Conservation (phyloP, 2,329 filamentous ascomycete genomes). For the Septoria petroselini region DNA sequence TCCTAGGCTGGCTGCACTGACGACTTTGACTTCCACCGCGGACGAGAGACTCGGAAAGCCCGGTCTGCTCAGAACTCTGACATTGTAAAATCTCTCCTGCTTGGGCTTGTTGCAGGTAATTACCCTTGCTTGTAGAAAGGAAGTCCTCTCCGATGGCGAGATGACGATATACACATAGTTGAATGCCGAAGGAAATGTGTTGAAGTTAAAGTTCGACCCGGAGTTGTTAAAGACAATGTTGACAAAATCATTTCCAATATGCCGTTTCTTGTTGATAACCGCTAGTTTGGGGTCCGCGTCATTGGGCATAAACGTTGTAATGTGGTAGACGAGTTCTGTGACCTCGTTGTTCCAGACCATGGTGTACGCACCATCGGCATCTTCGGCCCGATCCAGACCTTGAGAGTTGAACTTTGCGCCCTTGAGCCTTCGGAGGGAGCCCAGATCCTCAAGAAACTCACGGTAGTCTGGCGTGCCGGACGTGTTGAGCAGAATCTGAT, state of each 20-base stretch:
- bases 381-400: slow-evolving; percentile 74
- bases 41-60: slow-evolving; percentile 91
- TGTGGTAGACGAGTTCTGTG: slow-evolving; percentile 92
- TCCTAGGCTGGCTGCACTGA: slow-evolving; percentile 77
- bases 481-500: slow-evolving; percentile 81
- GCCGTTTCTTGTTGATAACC: slow-evolving; percentile 71
- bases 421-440: slow-evolving; percentile 75
- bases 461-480: slow-evolving; percentile 85
- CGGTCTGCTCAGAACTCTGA: slow-evolving; percentile 82
- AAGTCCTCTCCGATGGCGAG: slow-evolving; percentile 75
- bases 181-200: slow-evolving; percentile 91
- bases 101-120: slow-evolving; percentile 37
- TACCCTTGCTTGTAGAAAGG: slow-evolving; percentile 65
- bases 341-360: slow-evolving; percentile 94
- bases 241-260: slow-evolving; percentile 96
- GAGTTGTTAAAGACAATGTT: slow-evolving; percentile 98
- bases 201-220: slow-evolving; percentile 77
- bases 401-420: slow-evolving; percentile 89
- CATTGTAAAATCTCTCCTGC: slow-evolving; percentile 69
- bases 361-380: slow-evolving; percentile 80
- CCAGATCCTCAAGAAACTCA: slow-evolving; percentile 76
- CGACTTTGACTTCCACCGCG: slow-evolving; percentile 82
- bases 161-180: slow-evolving; percentile 98
- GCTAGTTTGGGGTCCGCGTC: slow-evolving; percentile 65
- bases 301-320: slow-evolving; percentile 96